Conservation (phyloP, 2,329 filamentous ascomycete genomes). For the Penicillium sclerotigenum region DNA sequence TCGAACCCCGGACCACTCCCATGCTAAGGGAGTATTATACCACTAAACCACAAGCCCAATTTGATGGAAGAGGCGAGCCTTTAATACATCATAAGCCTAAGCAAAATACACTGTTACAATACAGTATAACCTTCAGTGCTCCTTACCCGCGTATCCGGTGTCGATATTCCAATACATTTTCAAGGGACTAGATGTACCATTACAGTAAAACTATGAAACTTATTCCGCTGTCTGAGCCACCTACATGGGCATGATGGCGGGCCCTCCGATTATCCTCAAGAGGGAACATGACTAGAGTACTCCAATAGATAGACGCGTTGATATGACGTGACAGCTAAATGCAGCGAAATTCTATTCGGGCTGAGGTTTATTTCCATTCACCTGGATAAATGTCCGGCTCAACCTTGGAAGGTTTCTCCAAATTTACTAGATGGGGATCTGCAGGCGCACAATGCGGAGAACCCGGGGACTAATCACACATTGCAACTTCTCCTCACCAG, state of each 20-base stretch:
- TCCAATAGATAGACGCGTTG: not conserved
- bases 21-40: conserved; percentile 49
- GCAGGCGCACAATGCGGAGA: not conserved
- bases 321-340: not conserved
- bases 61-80: not conserved
- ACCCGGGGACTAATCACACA: not conserved
- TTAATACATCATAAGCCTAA: not conserved
- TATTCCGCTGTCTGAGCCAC: too few species aligned
- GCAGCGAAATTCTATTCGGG: not conserved
- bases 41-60: conserved; percentile 44
- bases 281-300: not conserved
- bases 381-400: not conserved
- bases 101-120: too few species aligned
- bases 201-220: too few species aligned
- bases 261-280: not conserved
- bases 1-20: conserved; percentile 49
- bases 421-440: not conserved
- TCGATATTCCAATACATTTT: not conserved
- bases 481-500: not conserved
- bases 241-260: not conserved
- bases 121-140: not conserved
- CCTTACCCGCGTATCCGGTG: not conserved
- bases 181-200: too few species aligned
- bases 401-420: not conserved
- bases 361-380: not conserved